phyloP scores from a whole-genome alignment of 352 stramenopile genomes.

The Nothophytophthora sp. region DNA sequence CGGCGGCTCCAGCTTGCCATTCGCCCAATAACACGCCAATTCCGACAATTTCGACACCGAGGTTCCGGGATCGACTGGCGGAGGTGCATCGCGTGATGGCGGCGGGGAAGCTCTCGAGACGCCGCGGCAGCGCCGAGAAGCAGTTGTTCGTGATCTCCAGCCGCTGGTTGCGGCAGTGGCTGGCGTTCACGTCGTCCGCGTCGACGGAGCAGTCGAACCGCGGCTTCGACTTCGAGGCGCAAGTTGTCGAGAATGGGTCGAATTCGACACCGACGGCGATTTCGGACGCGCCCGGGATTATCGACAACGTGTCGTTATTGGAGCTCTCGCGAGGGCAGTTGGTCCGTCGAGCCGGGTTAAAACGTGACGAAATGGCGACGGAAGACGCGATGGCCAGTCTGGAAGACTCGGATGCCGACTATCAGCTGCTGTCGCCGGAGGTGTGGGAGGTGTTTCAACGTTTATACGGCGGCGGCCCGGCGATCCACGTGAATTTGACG shows the following conservation, averaged over 20 bases:
- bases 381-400: slow-evolving; percentile 21
- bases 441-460: slow-evolving; percentile 75
- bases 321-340: slow-evolving; percentile 54
- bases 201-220: slow-evolving; percentile 17
- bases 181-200: slow-evolving; percentile 56
- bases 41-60: slow-evolving; percentile 26
- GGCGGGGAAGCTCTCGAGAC: slow-evolving; percentile 56
- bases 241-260: slow-evolving; percentile 1
- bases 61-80: slow-evolving; percentile 56
- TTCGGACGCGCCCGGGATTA: slow-evolving; percentile 41
- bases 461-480: slow-evolving; percentile 64
- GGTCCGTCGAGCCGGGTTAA: slow-evolving; percentile 41
- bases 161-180: slow-evolving; percentile 58
- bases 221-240: slow-evolving; percentile 6
- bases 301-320: slow-evolving; percentile 66
- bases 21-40: slow-evolving; percentile 11
- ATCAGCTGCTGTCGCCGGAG: slow-evolving; percentile 62
- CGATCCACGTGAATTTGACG: slow-evolving; percentile 41
- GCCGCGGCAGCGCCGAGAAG: slow-evolving; percentile 44
- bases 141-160: slow-evolving; percentile 66
- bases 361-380: slow-evolving; percentile 28
- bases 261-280: too few species aligned
- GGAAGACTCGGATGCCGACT: slow-evolving; percentile 41
- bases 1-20: slow-evolving; percentile 11
- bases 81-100: slow-evolving; percentile 76